These are phyloP conservation scores for Didymella pomorum DNA, from an alignment of 2,329 filamentous ascomycete genomes.

Conservation along the genomic window DNA sequence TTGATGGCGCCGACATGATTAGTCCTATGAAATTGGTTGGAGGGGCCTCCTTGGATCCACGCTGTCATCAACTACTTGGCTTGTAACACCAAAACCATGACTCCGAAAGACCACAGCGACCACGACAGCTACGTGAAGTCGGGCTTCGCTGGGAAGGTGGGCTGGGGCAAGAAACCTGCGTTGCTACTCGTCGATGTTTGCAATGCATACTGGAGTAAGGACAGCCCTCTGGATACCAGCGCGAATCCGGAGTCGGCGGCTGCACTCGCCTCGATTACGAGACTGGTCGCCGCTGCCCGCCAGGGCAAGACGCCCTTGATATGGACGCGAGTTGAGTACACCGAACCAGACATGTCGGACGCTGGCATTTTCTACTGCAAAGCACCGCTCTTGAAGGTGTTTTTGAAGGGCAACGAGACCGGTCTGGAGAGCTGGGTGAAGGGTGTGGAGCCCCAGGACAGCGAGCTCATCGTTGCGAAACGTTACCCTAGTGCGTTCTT, in stretches of 20 bases:
- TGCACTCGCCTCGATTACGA: conserved; percentile 51
- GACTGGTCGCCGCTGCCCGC: conserved; percentile 54
- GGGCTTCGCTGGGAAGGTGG: conserved; percentile 55
- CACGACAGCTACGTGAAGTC: conserved; percentile 40
- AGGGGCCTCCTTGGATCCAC: conserved; percentile 17
- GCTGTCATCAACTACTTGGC: conserved; percentile 17
- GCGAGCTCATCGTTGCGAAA: conserved; percentile 53
- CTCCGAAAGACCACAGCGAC: conserved; percentile 27
- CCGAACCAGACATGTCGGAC: conserved; percentile 55
- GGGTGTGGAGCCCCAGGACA: conserved; percentile 50
- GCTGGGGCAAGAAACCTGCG: conserved; percentile 55
- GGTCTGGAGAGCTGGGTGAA: conserved; percentile 53
- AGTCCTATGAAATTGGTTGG: conserved; percentile 21
- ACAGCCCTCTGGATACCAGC: conserved; percentile 54
- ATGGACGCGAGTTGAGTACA: conserved; percentile 58
- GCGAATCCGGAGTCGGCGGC: conserved; percentile 48
- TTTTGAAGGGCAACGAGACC: conserved; percentile 51
- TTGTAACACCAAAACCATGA: conserved; percentile 29
- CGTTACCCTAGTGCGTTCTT: conserved; percentile 58
- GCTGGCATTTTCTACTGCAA: conserved; percentile 57
- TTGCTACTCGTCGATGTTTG: conserved; percentile 59
- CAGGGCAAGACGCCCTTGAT: conserved; percentile 51
- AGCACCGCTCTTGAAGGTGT: conserved; percentile 54
- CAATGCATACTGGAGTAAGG: conserved; percentile 56
- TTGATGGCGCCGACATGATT: conserved; percentile 8